Evolutionary conservation across 2,329 filamentous ascomycete genomes (phyloP).

Genomic region (Lizonia empirigonia): DNA sequence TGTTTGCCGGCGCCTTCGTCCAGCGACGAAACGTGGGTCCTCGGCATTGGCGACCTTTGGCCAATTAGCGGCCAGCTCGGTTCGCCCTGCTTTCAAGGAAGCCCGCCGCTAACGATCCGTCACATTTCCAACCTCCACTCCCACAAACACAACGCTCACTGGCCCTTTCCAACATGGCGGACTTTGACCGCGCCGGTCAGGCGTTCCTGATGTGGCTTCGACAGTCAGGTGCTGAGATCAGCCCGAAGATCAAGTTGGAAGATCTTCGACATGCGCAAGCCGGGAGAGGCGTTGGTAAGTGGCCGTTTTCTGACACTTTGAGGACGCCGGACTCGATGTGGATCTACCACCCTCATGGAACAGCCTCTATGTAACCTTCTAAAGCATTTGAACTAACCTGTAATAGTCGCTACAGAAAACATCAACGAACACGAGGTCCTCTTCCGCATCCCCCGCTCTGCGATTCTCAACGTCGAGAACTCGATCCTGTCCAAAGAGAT

Average conservation of each 20-base stretch:
- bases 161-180: constrained; percentile 28
- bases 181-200: constrained; percentile 53
- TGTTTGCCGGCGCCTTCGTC: background rate
- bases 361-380: background rate
- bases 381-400: constrained; percentile 18
- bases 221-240: constrained; percentile 60
- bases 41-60: background rate
- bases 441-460: constrained; percentile 76
- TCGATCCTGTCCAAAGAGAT: constrained; percentile 66
- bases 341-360: background rate
- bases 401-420: constrained; percentile 69
- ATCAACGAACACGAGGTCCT: constrained; percentile 77
- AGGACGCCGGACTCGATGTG: background rate
- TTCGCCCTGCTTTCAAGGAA: constrained; percentile 17
- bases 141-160: constrained; percentile 4
- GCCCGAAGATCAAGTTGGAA: constrained; percentile 61
- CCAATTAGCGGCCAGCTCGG: constrained; percentile 35
- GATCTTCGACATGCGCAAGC: constrained; percentile 62
- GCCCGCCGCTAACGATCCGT: constrained; percentile 26
- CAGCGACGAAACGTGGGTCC: background rate
- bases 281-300: constrained; percentile 68
- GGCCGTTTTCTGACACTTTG: constrained; percentile 5
- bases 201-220: constrained; percentile 65
- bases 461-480: constrained; percentile 74
- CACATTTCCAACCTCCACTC: constrained; percentile 25